Evolutionary conservation across 75 land plant genomes (phyloP), one percentile per base, ranked within the genome.

Genomic region (Isoetes taiwanensis): DNA sequence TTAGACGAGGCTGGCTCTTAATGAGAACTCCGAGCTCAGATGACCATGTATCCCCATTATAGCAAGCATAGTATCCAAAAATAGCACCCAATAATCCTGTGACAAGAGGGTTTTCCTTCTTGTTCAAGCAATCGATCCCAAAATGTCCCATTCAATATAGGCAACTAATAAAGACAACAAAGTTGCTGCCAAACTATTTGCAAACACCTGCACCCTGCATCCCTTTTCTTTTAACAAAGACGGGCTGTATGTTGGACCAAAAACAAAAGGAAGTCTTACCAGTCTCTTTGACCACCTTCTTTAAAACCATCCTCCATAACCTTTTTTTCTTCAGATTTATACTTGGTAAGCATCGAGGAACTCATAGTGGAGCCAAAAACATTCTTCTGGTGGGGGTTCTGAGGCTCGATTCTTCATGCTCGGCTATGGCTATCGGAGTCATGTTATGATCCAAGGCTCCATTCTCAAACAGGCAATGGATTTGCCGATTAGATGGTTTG

Each of bases 31-130:
- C 97, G 40, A 90, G 31, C 60, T 90, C 97, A 26, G 97, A 90
- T 0, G 97, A 90, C 97, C 97, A 90, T 30, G 97, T 90, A 30
- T 90, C 97, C 35, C 97, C 97, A 70, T 80, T 83, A 64, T 84
- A 82, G 80, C 94, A 90, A 17, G 81, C 82, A 66, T 86, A 90
- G 75, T 90, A 90, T 14, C 97, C 97, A 32, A 90, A 70, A 21
- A 90, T 62, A 16, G 84, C 94, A 2, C 84, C 94, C 37, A 86
- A 48, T 8, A 90, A 63, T 2, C 73, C 61, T 5, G 97, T 90
- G 2, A 86, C 62, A 40, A 83, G 39, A 23, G 61, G 30, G 17
- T 74, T 75, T 4, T 69, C 60, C 41, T 65, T 65, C 0, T 86
- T 64, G 56, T 86, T 80, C 72, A 90, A 56, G 60, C 97, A 90